Evolutionary conservation across 257 asterid genomes (phyloP), one percentile per base, ranked within the genome.

Genomic region (Nicotiana paniculata): DNA sequence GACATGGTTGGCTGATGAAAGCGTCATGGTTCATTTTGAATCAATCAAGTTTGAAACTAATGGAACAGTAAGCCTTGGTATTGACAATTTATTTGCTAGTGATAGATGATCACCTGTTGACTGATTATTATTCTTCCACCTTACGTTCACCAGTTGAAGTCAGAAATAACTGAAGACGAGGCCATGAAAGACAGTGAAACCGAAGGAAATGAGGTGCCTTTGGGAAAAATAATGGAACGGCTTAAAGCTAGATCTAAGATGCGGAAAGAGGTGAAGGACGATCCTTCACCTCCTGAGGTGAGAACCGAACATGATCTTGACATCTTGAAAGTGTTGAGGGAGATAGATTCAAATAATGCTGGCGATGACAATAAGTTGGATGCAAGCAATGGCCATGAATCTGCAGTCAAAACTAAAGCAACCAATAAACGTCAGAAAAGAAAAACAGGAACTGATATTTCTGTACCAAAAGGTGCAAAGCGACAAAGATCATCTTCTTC

Each of bases 1-100:
- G 90, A 89, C 97, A 21, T 96, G 99, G 99, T 88, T 96, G 91
- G 94, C 97, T 80, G 97, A 94, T 86, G 98, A 90, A 85, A 89
- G 81, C 61, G 86, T 88, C 82, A 77, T 94, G 93, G 90, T 88
- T 72, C 91, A 94, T 85, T 96, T 96, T 80, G 93, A 91, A 74
- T 92, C 97, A 15, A 91, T 96, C 82, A 90, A 94, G 85, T 77
- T 94, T 86, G 96, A 94, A 86, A 88, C 93, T 74, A 96, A 93
- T 87, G 97, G 89, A 77, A 86, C 89, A 69, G 99, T 96, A 91
- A 90, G 88, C 46, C 81, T 83, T 76, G 83, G 43, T 39, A 51
- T 55, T 28, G 9, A 55, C 26, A 16, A 11, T 13, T 7, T 28
- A 9, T 53, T 28, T 43, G 62, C 32, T 32, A n/a, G 39, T 72